These are phyloP conservation scores for Yarrowia sp. DNA, from an alignment of 805 yeast species.

Conservation along the genomic window DNA sequence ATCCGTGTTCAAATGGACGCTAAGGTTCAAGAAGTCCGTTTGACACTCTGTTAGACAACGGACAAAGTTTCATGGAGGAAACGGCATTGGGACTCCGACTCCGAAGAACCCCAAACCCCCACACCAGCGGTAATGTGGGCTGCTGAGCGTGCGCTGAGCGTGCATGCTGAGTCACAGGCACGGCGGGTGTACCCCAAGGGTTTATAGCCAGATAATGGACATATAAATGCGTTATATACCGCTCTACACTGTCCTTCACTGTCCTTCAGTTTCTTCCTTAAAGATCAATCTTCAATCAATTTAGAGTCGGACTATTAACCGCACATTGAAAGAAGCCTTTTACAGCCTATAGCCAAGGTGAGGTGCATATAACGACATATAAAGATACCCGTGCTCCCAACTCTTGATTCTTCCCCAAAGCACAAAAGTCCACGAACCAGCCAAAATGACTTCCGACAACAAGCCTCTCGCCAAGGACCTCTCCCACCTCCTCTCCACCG, in stretches of 20 bases:
- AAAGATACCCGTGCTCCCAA: constrained; percentile 19
- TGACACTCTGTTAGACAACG: neutral
- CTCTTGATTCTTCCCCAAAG: neutral
- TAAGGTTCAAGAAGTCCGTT: neutral
- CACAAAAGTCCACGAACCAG: neutral
- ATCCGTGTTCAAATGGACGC: neutral
- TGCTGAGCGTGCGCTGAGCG: no score
- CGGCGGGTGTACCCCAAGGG: no score
- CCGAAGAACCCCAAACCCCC: constrained; percentile 4
- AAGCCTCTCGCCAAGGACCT: constrained; percentile 67
- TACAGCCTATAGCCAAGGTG: neutral
- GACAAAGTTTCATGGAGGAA: constrained; percentile 11
- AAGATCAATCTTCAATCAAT: no score
- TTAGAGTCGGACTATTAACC: constrained; percentile 16
- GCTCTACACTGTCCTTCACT: no score
- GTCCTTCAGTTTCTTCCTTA: no score
- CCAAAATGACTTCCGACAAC: constrained; percentile 32
- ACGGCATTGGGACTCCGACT: constrained; percentile 24
- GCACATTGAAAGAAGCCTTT: neutral
- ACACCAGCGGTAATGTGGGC: constrained; percentile 2
- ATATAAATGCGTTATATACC: no score
- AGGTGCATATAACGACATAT: constrained; percentile 11
- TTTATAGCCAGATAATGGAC: no score
- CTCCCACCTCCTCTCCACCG: constrained; percentile 74
- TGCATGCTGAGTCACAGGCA: constrained; percentile 9